Base-by-base conservation (phyloP, 2,329 filamentous ascomycete genomes). In the Sarocladiaceae sp. region DNA sequence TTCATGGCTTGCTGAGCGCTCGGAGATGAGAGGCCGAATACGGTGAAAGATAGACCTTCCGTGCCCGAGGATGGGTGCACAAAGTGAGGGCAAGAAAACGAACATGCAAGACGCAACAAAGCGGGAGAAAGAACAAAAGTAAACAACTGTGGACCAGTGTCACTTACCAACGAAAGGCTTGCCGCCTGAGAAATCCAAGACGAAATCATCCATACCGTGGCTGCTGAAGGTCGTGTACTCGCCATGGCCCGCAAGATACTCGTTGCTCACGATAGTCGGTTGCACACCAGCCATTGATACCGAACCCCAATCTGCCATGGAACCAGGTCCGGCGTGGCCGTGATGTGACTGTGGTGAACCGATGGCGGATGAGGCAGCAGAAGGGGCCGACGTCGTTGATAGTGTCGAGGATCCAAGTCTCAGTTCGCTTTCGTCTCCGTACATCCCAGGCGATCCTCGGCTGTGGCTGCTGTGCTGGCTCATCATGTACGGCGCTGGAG, bases 361-460 rank as follows among this genome's bases (percentile, higher is more conserved):
- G 56, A 84, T 79, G 51, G 80, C 82, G 8, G 85, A 88, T 1
- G 84, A 87, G 50, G 80, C 82, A 10, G 85, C 88, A 1, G 84
- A 87, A 50, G 73, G 80, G 52, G 69, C 84, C 54, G 81, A 86
- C 22, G 75, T 76, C 54, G 78, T 83, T 55, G 77, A 90, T 56
- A 78, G 75, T 62, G 76, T 82, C 50, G 77, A 86, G 26, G 76
- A 80, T 15, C 77, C 74, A 22, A 78, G 62, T 54, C 70, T 68
- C 62, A 77, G 64, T 18, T 81, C 77, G 55, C 66, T 63, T 50
- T 82, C 79, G 37, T 82, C 79, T 18, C 67, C 60, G 58, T 76
- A 80, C 56, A 74, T 67, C 53, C 69, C 66, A 8, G 78, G 78
- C 10, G 78, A 80, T 53, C 72, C 66, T 55, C 70, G 71, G 59